Evolutionary conservation across 768 basidiomycete genomes (phyloP).

Genomic region (Mycena capillaripes): DNA sequence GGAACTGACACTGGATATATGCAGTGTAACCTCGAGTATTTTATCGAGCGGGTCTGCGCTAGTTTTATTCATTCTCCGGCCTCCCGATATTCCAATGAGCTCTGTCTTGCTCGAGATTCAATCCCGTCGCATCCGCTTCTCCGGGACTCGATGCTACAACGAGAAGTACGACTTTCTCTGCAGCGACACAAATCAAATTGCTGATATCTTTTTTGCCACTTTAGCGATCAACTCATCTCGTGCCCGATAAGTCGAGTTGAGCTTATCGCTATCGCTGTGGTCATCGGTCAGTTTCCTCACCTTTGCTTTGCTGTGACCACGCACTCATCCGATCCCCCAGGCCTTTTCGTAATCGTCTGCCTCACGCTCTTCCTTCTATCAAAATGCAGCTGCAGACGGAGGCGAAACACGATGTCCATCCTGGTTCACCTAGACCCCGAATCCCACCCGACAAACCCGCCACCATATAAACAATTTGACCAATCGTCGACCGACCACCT

Average conservation of each 20-base stretch:
- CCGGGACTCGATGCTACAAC: slow-evolving; percentile 30
- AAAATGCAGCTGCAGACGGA: slow-evolving; percentile 14
- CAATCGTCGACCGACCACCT: not conserved
- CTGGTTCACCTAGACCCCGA: not conserved
- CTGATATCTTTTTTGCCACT: not conserved
- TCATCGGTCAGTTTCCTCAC: slow-evolving; percentile 6
- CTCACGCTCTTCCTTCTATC: not conserved
- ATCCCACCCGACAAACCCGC: not conserved
- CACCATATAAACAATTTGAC: not conserved
- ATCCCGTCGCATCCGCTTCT: slow-evolving; percentile 15
- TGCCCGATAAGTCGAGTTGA: slow-evolving; percentile 24
- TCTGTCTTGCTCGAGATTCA: slow-evolving; percentile 1
- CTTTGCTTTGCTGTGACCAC: not conserved
- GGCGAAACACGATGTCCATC: not conserved
- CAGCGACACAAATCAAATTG: too few species aligned
- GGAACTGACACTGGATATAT: not conserved
- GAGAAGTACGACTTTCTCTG: slow-evolving; percentile 20
- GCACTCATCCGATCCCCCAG: not conserved
- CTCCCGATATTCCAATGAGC: not conserved
- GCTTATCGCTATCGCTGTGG: slow-evolving; percentile 10
- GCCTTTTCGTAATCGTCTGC: not conserved
- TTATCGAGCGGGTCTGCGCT: not conserved
- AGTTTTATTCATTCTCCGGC: not conserved
- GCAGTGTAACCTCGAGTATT: slow-evolving; percentile 9
- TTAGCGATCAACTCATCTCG: slow-evolving; percentile 12